A percentile compares a stretch with the other conserved stretches of the same genome.
These are phyloP conservation scores for Dimargaris xerosporica DNA, from an alignment of 192 early-diverging fungal genomes.

Conservation along the genomic window DNA sequence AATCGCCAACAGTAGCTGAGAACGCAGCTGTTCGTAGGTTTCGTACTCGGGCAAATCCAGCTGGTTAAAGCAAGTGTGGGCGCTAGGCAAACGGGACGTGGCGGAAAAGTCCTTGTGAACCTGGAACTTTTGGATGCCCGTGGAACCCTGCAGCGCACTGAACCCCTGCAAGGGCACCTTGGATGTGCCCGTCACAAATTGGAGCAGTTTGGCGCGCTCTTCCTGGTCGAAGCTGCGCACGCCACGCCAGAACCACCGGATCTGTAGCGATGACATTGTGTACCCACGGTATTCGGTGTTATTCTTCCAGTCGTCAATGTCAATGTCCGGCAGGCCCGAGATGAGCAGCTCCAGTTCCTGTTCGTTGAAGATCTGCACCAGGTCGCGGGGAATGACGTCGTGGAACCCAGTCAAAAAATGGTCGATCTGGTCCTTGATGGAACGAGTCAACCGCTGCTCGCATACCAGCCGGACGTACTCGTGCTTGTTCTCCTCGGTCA, in stretches of 20 bases:
- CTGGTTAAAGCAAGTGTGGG: constrained; percentile 85
- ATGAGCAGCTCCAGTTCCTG: constrained; percentile 18
- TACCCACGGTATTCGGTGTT: constrained; percentile 16
- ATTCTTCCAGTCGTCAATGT: constrained; percentile 16
- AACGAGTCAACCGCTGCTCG: constrained; percentile 8
- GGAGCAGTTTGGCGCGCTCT: constrained; percentile 67
- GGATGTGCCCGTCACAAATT: constrained; percentile 83
- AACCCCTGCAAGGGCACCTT: constrained; percentile 86
- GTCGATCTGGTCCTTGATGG: constrained; percentile 12
- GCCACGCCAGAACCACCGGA: constrained; percentile 15
- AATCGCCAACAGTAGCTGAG: constrained; percentile 67
- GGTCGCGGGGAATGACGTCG: constrained; percentile 8
- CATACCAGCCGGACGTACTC: constrained; percentile 13
- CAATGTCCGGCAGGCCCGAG: constrained; percentile 11
- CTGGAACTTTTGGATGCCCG: constrained; percentile 70
- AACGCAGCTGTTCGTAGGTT: constrained; percentile 38
- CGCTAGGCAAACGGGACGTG: constrained; percentile 56
- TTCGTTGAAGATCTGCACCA: constrained; percentile 15
- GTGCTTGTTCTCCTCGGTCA: constrained; percentile 15
- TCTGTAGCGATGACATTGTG: constrained; percentile 11
- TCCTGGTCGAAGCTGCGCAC: constrained; percentile 13
- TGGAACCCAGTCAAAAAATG: constrained; percentile 10
- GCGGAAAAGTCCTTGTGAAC: constrained; percentile 70
- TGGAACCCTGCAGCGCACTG: constrained; percentile 75
- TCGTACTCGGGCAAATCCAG: constrained; percentile 75